Evolutionary conservation across 495 filamentous ascomycete species (phyloP).

Genomic region (Xylaria palmicola): DNA sequence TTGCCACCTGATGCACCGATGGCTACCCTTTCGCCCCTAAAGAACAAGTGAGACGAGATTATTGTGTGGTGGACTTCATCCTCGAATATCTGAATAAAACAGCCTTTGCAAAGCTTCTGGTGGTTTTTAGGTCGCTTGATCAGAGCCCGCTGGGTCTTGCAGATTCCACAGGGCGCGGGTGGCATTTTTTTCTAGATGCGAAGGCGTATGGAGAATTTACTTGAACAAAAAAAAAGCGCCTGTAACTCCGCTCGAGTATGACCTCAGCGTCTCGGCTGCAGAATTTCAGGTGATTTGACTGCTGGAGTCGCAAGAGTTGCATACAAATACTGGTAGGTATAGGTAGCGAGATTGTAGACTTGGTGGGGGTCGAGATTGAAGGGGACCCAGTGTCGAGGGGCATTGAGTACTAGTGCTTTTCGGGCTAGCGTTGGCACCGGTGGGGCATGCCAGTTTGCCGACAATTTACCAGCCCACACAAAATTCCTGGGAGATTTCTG

Average conservation of each 20-base stretch:
- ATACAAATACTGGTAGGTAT: too few relatives aligned
- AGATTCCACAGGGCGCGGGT: conserved; percentile 65
- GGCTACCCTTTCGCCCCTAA: conserved; percentile 80
- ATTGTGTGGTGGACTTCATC: conserved; percentile 93
- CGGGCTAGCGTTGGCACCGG: background rate
- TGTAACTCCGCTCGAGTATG: background rate
- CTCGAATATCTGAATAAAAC: conserved; percentile 87
- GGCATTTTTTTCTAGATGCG: conserved; percentile 42
- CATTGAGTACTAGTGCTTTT: conserved; percentile 7
- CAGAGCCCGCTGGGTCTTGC: conserved; percentile 72
- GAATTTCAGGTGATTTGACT: background rate
- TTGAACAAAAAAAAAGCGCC: background rate
- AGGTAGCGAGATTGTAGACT: too few relatives aligned
- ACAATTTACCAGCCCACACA: conserved; percentile 25
- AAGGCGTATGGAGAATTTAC: background rate
- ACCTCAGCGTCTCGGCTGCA: background rate
- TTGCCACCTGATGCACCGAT: conserved; percentile 97
- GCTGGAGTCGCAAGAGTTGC: too few relatives aligned
- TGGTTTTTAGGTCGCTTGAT: conserved; percentile 94
- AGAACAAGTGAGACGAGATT: conserved; percentile 71
- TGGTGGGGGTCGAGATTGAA: too few relatives aligned
- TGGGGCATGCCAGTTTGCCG: conserved; percentile 14
- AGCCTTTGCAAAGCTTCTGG: conserved; percentile 83
- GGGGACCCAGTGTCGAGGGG: conserved; percentile 26
- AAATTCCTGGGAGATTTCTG: conserved; percentile 19